These are phyloP conservation scores for Kandelia obovata DNA, from an alignment of 345 rosid species.

Conservation along the genomic window DNA sequence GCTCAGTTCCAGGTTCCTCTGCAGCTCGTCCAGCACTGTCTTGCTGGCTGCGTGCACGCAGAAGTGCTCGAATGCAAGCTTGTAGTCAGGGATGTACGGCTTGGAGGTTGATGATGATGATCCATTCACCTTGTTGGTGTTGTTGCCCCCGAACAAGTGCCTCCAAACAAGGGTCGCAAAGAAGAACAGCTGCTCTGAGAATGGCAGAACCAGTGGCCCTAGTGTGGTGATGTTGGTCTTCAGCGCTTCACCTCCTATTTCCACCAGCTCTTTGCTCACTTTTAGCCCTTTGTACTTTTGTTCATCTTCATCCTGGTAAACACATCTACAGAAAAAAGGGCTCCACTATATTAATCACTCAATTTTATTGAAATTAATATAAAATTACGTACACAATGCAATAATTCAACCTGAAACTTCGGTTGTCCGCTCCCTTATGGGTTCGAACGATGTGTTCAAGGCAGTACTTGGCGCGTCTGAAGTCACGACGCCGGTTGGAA, in stretches of 20 bases:
- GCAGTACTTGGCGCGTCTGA: constrained; percentile 67
- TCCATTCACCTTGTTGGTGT: not conserved
- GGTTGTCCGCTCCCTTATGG: constrained; percentile 89
- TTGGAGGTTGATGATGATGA: constrained; percentile 36
- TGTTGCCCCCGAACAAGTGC: constrained; percentile 29
- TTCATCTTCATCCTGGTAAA: constrained; percentile 87
- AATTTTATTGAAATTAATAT: not conserved
- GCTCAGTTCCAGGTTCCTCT: constrained; percentile 75
- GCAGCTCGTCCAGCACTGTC: constrained; percentile 75
- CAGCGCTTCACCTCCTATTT: constrained; percentile 86
- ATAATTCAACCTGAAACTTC: constrained; percentile 72
- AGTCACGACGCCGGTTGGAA: constrained; percentile 80
- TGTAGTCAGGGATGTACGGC: constrained; percentile 94
- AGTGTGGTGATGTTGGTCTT: constrained; percentile 95
- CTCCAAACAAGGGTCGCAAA: constrained; percentile 56
- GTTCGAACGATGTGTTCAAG: constrained; percentile 89
- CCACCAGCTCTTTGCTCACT: constrained; percentile 75
- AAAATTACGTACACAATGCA: not conserved
- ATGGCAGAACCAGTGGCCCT: constrained; percentile 85
- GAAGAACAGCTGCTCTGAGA: constrained; percentile 94
- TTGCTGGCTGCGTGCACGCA: constrained; percentile 88
- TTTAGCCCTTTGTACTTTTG: constrained; percentile 68
- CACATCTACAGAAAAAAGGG: constrained; percentile 36
- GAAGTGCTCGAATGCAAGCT: constrained; percentile 91
- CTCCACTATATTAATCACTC: not conserved